Base-by-base conservation (phyloP, 1,284 basidiomycete species). In the Tausonia pullulans region DNA sequence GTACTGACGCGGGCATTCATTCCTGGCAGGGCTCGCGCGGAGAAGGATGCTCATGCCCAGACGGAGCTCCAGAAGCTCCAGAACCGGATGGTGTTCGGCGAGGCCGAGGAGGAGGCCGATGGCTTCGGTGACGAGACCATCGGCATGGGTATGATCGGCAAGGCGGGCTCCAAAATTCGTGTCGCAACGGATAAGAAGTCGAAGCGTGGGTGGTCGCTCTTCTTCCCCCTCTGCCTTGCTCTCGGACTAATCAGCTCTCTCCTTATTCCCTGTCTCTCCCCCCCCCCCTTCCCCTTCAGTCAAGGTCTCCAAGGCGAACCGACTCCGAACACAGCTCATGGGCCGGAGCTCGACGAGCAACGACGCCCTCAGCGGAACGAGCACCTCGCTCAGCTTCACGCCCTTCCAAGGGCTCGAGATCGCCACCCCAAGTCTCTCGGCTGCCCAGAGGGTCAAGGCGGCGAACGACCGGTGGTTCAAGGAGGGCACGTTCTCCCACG, bases 21-120 rank as follows among this genome's bases (percentile, higher is more conserved):
- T 14, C 1, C 52, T 52, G 45, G 40, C 69, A 93, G 92, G 9
- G 96, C 95, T 2, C 85, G 96, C 58, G 96, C 96, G 75, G 88
- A 92, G 39, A 98, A 98, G 74, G 96, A 98, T 77, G 89, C 90
- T 5, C 93, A 95, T 72, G 94, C 93, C 3, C 89, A 93, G 78
- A 98, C 96, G 3, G 96, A 99, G 77, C 79, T 98, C 58, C 86
- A 91, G 69, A 98, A 98, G 78, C 80, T 96, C 70, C 93, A 97
- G 78, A 99, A 99, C 76, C 84, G 96, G 58, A 87, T 98, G 86
- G 86, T 83, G 69, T 98, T 99, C 71, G 96, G 96, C 63, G 87
- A 95, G 77, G 87, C 87, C 2, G 96, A 98, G 75, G 87, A 95
- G 72, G 96, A 99, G 76, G 87, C 93, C 39, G 93, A 91, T 50